Conservation (phyloP, 805 yeast genomes). For the Ogataea trehalophila region DNA sequence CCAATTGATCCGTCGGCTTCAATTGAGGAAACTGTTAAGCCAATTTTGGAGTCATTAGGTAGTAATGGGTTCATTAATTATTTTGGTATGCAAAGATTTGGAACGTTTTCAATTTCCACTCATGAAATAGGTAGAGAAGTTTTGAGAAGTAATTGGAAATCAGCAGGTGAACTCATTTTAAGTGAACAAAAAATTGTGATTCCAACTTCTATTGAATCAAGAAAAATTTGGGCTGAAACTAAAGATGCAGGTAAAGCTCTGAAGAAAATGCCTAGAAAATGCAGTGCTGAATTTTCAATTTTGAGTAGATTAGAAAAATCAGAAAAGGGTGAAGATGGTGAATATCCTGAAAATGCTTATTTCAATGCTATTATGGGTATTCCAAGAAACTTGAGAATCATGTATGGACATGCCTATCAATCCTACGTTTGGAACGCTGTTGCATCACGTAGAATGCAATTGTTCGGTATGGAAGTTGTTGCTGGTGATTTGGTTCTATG, state of each 20-base stretch:
- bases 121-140: constrained; percentile 77
- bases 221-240: constrained; percentile 76
- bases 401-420: constrained; percentile 98
- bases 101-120: constrained; percentile 90
- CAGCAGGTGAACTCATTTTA: constrained; percentile 71
- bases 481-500: constrained; percentile 76
- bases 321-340: constrained; percentile 40
- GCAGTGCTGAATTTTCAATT: constrained; percentile 78
- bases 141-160: constrained; percentile 69
- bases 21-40: constrained; percentile 42
- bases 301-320: constrained; percentile 56
- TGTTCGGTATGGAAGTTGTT: constrained; percentile 65
- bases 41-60: constrained; percentile 53
- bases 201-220: constrained; percentile 79
- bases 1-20: constrained; percentile 29
- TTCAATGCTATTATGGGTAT: constrained; percentile 80
- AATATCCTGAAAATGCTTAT: constrained; percentile 50
- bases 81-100: constrained; percentile 98
- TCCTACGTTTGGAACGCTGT: constrained; percentile 91
- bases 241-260: constrained; percentile 61
- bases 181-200: constrained; percentile 81
- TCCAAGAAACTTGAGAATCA: constrained; percentile 85
- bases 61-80: constrained; percentile 84
- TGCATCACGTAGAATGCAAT: constrained; percentile 68
- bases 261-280: constrained; percentile 77